A percentile compares a stretch with the other conserved stretches of the same genome.
Conservation (phyloP, 495 filamentous ascomycete species). For the Thozetella sp. region DNA sequence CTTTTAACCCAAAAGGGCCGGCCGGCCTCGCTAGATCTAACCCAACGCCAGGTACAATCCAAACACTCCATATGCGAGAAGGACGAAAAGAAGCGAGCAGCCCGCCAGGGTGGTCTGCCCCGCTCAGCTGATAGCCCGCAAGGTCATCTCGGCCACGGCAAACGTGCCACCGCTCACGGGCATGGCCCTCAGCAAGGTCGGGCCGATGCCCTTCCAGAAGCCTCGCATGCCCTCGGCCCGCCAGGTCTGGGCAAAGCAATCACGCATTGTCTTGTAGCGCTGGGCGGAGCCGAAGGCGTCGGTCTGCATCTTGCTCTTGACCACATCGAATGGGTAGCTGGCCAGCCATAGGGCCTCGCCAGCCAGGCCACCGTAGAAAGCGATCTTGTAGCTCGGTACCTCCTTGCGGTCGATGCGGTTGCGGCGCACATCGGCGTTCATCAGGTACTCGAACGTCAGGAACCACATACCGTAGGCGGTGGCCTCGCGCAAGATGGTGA, state of each 20-base stretch:
- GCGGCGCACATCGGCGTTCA: constrained; percentile 82
- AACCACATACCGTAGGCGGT: constrained; percentile 98
- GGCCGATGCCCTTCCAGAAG: constrained; percentile 95
- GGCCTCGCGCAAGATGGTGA: constrained; percentile 86
- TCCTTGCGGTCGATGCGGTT: constrained; percentile 75
- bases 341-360: constrained; percentile 92
- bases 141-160: constrained; percentile 74
- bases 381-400: constrained; percentile 81
- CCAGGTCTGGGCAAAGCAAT: constrained; percentile 88
- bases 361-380: constrained; percentile 88
- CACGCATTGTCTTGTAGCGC: constrained; percentile 79
- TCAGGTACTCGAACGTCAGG: constrained; percentile 90
- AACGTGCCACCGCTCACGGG: constrained; percentile 97
- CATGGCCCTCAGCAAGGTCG: constrained; percentile 95
- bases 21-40: too few relatives aligned
- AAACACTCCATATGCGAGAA: too few relatives aligned
- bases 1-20: neutral
- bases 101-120: too few relatives aligned
- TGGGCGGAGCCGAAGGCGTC: constrained; percentile 74
- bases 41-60: constrained; percentile 13
- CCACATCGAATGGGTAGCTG: constrained; percentile 93
- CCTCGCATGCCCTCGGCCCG: constrained; percentile 74
- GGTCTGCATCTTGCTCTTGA: constrained; percentile 99
- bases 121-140: constrained; percentile 54
- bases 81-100: too few relatives aligned